A percentile compares a stretch with the other conserved stretches of the same genome.
phyloP scores from a whole-genome alignment of 2,329 filamentous ascomycete species.

The Alternaria sp. region DNA sequence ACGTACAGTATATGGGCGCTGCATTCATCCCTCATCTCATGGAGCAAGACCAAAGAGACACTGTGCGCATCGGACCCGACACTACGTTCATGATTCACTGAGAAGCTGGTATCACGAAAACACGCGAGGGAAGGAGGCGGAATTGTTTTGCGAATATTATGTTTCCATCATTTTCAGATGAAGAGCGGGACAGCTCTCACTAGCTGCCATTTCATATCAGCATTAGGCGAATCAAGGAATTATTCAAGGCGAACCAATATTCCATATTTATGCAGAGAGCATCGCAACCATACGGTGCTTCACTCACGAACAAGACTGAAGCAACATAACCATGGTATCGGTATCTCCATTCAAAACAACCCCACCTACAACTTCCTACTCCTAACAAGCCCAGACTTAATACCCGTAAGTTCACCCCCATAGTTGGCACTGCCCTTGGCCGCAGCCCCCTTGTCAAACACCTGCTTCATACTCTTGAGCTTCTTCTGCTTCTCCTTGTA shows the following conservation, averaged over 20 bases:
- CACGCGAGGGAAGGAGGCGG: no score
- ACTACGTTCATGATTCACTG: neutral
- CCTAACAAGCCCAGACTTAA: slow-evolving; percentile 92
- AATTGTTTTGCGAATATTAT: no score
- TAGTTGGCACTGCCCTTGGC: slow-evolving; percentile 71
- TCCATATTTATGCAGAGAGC: no score
- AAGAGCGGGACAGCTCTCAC: no score
- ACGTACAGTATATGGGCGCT: neutral
- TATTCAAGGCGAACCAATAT: no score
- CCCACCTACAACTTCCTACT: slow-evolving; percentile 78
- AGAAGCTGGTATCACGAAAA: no score
- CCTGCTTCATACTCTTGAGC: slow-evolving; percentile 80
- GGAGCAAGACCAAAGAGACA: neutral
- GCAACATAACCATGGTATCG: neutral
- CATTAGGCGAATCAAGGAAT: no score
- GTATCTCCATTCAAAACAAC: neutral
- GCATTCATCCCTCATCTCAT: neutral
- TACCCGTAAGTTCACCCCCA: slow-evolving; percentile 89
- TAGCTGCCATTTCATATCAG: no score
- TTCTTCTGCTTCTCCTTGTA: slow-evolving; percentile 98
- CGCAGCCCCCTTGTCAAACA: slow-evolving; percentile 76
- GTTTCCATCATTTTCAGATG: no score
- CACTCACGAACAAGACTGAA: no score
- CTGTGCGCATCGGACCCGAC: neutral
- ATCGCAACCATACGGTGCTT: no score